Conservation (phyloP, 1,284 basidiomycete genomes). For the Gastroboletus turbinatus region DNA sequence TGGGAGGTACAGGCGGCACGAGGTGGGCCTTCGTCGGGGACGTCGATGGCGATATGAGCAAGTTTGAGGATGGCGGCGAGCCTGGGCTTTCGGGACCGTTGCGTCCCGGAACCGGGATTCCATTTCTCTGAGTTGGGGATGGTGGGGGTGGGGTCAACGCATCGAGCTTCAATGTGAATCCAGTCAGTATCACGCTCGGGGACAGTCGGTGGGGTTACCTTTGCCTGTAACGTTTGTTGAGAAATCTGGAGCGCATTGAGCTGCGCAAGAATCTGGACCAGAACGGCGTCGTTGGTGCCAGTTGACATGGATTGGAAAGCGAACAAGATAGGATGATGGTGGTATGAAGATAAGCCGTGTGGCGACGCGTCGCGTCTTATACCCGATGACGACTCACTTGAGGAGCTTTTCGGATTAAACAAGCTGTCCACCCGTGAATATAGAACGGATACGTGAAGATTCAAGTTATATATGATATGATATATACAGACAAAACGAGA, state of each 20-base stretch:
- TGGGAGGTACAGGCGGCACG: slow-evolving; percentile 32
- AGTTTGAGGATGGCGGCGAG: slow-evolving; percentile 24
- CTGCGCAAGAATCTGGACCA: slow-evolving; percentile 70
- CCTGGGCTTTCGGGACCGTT: slow-evolving; percentile 14
- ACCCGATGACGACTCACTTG: slow-evolving; percentile 2
- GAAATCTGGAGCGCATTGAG: slow-evolving; percentile 67
- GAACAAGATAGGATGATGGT: slow-evolving; percentile 8
- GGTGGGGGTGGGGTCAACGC: slow-evolving; percentile 30
- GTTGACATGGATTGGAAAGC: slow-evolving; percentile 43
- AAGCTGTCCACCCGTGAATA: background rate
- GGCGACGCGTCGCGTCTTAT: slow-evolving; percentile 10
- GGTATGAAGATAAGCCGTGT: slow-evolving; percentile 7
- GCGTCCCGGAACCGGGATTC: slow-evolving; percentile 28
- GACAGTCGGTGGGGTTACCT: slow-evolving; percentile 42
- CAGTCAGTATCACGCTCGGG: slow-evolving; percentile 1
- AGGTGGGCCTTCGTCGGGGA: slow-evolving; percentile 27
- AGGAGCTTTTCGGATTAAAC: slow-evolving; percentile 12
- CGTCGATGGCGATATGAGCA: slow-evolving; percentile 27
- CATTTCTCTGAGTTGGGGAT: slow-evolving; percentile 19
- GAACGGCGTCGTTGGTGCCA: slow-evolving; percentile 47
- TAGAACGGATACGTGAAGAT: background rate
- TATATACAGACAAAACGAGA: background rate
- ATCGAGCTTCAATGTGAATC: slow-evolving; percentile 36
- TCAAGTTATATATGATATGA: background rate
- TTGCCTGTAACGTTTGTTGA: slow-evolving; percentile 72